These are phyloP conservation scores for Spencermartinsiella ligniputridi DNA, from an alignment of 1,139 yeast species.

Conservation along the genomic window DNA sequence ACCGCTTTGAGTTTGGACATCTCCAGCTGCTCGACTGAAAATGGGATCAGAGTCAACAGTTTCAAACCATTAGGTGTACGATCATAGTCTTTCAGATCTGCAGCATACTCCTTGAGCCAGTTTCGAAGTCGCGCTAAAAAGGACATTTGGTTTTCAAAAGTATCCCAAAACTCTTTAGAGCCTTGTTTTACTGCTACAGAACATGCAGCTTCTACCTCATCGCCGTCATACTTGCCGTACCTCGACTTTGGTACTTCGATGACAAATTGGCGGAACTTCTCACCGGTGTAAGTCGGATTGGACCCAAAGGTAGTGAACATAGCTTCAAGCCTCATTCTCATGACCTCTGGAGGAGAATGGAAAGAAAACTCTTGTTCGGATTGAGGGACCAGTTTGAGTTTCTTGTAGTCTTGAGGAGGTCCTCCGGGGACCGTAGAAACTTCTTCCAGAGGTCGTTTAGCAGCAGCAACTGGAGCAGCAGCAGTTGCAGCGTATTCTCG, in stretches of 20 bases:
- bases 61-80: not conserved
- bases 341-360: slow-evolving; percentile 1
- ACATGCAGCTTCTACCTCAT: slow-evolving; percentile 25
- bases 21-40: slow-evolving; percentile 21
- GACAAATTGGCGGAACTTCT: slow-evolving; percentile 12
- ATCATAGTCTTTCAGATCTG: not conserved
- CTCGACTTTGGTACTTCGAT: slow-evolving; percentile 16
- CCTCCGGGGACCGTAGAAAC: not conserved
- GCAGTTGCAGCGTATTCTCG: not conserved
- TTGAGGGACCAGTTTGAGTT: slow-evolving; percentile 2
- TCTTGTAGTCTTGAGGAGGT: not conserved
- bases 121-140: slow-evolving; percentile 29
- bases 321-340: slow-evolving; percentile 1
- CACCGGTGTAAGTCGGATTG: slow-evolving; percentile 7
- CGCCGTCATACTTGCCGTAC: slow-evolving; percentile 21
- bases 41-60: slow-evolving; percentile 15
- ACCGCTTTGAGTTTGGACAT: slow-evolving; percentile 23
- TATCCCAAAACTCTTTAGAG: slow-evolving; percentile 24
- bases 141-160: slow-evolving; percentile 14
- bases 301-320: not conserved
- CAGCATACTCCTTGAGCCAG: slow-evolving; percentile 23
- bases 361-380: not conserved
- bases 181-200: slow-evolving; percentile 20
- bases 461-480: not conserved
- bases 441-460: not conserved